phyloP scores from a whole-genome alignment of 1,139 yeast species.

The Candida glucosophila region DNA sequence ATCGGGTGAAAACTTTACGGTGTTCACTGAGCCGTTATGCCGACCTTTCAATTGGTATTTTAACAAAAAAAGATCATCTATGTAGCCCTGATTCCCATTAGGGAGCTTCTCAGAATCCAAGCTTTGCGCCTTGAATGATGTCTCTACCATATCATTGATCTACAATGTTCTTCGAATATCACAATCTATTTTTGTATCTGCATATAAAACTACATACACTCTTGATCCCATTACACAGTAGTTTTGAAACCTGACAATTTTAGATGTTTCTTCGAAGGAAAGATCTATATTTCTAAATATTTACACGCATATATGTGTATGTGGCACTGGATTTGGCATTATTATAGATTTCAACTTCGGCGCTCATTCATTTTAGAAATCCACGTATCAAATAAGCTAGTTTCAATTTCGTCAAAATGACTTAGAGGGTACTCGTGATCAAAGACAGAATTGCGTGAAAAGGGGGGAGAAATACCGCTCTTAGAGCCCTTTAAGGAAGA shows the following conservation, averaged over 20 bases:
- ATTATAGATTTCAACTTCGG: constrained; percentile 1
- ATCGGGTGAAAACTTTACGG: constrained; percentile 59
- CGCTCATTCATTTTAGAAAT: constrained; percentile 25
- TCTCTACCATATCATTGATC: constrained; percentile 3
- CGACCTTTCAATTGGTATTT: constrained; percentile 3
- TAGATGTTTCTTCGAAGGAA: too few relatives aligned
- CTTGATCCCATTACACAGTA: too few relatives aligned
- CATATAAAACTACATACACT: too few relatives aligned
- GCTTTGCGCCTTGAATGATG: constrained; percentile 4
- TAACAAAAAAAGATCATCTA: constrained; percentile 3
- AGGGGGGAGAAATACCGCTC: too few relatives aligned
- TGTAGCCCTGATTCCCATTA: constrained; percentile 1
- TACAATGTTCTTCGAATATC: too few relatives aligned
- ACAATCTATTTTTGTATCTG: too few relatives aligned
- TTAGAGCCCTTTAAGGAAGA: constrained; percentile 16
- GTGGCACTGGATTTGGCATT: too few relatives aligned
- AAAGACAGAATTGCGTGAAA: constrained; percentile 1
- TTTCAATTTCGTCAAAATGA: constrained; percentile 37
- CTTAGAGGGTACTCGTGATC: constrained; percentile 1
- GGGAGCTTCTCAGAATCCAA: too few relatives aligned
- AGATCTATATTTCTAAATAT: too few relatives aligned
- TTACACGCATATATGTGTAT: too few relatives aligned
- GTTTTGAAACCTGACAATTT: too few relatives aligned
- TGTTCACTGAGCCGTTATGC: constrained; percentile 17
- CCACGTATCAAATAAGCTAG: constrained; percentile 37